These are phyloP conservation scores for Selaginella moellendorffii DNA, from an alignment of 75 land plant genomes.

Conservation along the genomic window DNA sequence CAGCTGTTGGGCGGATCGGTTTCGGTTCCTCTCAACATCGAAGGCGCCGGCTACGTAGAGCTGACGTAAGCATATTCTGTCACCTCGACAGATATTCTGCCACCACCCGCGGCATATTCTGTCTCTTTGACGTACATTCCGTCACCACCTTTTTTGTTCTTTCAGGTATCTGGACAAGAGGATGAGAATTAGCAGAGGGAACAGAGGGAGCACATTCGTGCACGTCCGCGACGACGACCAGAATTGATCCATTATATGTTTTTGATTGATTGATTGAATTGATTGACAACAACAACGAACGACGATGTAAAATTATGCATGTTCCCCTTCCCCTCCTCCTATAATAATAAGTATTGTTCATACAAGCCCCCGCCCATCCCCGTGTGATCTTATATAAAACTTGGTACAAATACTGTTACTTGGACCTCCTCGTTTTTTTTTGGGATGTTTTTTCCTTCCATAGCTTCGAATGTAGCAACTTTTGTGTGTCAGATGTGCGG, in stretches of 20 bases:
- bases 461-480: no score
- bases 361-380: no score
- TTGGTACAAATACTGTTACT: no score
- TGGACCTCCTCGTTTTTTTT: no score
- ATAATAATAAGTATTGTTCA: no score
- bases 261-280: neutral
- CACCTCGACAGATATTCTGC: neutral
- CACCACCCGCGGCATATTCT: neutral
- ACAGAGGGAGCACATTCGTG: slow-evolving; percentile 45
- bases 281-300: no score
- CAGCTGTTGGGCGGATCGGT: slow-evolving; percentile 8
- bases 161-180: slow-evolving; percentile 65
- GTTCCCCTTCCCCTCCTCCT: no score
- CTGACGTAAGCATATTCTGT: slow-evolving; percentile 15
- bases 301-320: no score
- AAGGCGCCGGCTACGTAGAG: slow-evolving; percentile 30
- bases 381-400: no score
- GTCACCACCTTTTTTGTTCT: neutral
- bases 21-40: slow-evolving; percentile 16
- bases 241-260: neutral
- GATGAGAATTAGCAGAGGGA: slow-evolving; percentile 49
- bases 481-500: no score
- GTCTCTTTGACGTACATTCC: neutral
- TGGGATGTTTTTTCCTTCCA: no score
- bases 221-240: neutral